Conservation (phyloP, 1,139 yeast genomes). For the Ogataea hybrid region DNA sequence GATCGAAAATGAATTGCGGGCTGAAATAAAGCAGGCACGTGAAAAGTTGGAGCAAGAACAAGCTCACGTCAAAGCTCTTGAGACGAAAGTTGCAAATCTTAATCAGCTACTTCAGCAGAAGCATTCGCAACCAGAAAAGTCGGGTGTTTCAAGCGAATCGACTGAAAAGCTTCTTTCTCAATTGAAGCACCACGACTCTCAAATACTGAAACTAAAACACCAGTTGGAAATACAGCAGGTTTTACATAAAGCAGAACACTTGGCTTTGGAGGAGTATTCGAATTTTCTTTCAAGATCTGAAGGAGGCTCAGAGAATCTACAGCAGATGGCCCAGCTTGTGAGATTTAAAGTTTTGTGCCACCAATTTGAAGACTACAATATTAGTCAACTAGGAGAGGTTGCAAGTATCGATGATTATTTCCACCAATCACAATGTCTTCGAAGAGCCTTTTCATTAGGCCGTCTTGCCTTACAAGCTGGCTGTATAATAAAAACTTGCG, state of each 20-base stretch:
- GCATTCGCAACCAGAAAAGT: background rate
- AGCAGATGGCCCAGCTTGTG: slow-evolving; percentile 8
- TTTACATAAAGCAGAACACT: slow-evolving; percentile 8
- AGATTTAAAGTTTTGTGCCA: slow-evolving; percentile 7
- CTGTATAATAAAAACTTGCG: slow-evolving; percentile 7
- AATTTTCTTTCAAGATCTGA: slow-evolving; percentile 3
- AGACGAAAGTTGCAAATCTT: slow-evolving; percentile 36
- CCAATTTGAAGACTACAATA: slow-evolving; percentile 5
- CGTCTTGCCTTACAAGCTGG: slow-evolving; percentile 1
- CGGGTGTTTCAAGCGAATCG: background rate
- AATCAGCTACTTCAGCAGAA: slow-evolving; percentile 15
- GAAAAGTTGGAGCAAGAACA: slow-evolving; percentile 33
- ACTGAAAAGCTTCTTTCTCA: slow-evolving; percentile 5
- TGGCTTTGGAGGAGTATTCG: slow-evolving; percentile 9
- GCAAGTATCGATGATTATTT: slow-evolving; percentile 12
- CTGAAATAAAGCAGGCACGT: slow-evolving; percentile 42
- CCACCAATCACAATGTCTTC: slow-evolving; percentile 3
- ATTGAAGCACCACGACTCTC: slow-evolving; percentile 18
- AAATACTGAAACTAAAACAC: slow-evolving; percentile 7
- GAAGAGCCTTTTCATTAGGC: slow-evolving; percentile 7
- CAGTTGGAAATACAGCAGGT: slow-evolving; percentile 10
- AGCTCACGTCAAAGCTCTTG: slow-evolving; percentile 33
- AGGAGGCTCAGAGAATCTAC: background rate
- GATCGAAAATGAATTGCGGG: slow-evolving; percentile 53
- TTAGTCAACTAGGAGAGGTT: background rate